phyloP scores from a whole-genome alignment of 768 basidiomycete genomes.

The Thelephora ganbajun region DNA sequence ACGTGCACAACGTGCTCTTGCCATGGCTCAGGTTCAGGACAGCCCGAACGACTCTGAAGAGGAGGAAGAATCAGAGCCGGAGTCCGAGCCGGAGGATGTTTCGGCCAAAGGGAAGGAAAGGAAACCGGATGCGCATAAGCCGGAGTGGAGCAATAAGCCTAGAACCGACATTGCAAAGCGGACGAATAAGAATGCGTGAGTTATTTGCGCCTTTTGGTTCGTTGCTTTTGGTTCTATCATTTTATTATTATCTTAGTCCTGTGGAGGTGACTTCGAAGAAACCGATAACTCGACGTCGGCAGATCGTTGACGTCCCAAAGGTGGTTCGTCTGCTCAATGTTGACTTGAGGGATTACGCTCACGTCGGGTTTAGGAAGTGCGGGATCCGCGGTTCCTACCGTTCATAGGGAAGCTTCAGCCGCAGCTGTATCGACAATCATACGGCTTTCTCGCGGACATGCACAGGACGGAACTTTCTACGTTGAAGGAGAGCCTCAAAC shows the following conservation, averaged over 20 bases:
- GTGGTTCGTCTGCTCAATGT: conserved; percentile 29
- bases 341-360: neutral
- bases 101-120: conserved; percentile 13
- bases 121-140: conserved; percentile 12
- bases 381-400: conserved; percentile 80
- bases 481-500: conserved; percentile 50
- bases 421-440: conserved; percentile 53
- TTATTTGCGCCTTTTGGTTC: conserved; percentile 7
- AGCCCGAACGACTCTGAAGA: conserved; percentile 7
- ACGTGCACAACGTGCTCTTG: conserved; percentile 13
- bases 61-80: conserved; percentile 5
- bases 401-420: conserved; percentile 55
- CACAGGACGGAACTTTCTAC: conserved; percentile 51
- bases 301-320: conserved; percentile 53
- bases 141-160: conserved; percentile 27
- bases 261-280: conserved; percentile 73
- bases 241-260: conserved; percentile 35
- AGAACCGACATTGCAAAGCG: conserved; percentile 44
- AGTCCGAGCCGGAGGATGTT: conserved; percentile 11
- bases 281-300: conserved; percentile 62
- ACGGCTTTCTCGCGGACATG: conserved; percentile 58
- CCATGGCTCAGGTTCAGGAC: conserved; percentile 6
- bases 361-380: conserved; percentile 38
- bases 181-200: conserved; percentile 78
- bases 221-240: neutral